Base-by-base conservation (phyloP, 768 basidiomycete genomes). In the Omphalotus guepiniiformis region DNA sequence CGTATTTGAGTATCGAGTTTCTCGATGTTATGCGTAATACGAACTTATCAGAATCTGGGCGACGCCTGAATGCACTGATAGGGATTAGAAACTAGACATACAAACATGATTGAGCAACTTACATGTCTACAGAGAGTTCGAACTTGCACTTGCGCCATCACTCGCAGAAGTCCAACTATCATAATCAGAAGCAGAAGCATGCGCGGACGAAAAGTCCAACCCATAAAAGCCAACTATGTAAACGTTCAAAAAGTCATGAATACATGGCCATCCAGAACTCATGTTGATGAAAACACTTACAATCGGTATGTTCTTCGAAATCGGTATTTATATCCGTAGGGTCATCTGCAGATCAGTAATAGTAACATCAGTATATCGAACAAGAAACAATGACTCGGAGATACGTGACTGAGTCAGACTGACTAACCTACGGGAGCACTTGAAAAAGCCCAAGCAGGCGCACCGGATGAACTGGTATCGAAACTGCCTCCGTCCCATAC, bases 191-290 rank as follows among this genome's bases (percentile, higher is more conserved):
- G 61, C 66, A 30, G 72, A 66, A 4, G 75, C 76, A 48, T 74
- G 72, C 12, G 75, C 74, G 9, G 47, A 43, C 1, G 72, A 63
- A 53, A 68, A 77, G 54, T 72, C 68, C 39, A 76, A 59, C 44
- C 78, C 80, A 59, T 70, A 83, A 66, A 82, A 81, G 4, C 79
- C 80, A 56, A 82, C 79, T 80, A 47, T n/a, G n/a, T n/a, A 7
- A 47, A 37, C 38, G 51, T 29, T 23, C 36, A 25, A 32, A 9
- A n/a, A 32, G 30, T 9, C 30, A n/a, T n/a, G n/a, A n/a, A n/a
- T n/a, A n/a, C n/a, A n/a, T n/a, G n/a, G n/a, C n/a, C n/a, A n/a
- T n/a, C n/a, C n/a, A n/a, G n/a, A n/a, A n/a, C n/a, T n/a, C n/a
- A n/a, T 42, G 23, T 8, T 39, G 13, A 21, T 8, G 9, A 39